Base-by-base conservation (phyloP, 1,284 basidiomycete genomes). In the Rhodotorula sp. region DNA sequence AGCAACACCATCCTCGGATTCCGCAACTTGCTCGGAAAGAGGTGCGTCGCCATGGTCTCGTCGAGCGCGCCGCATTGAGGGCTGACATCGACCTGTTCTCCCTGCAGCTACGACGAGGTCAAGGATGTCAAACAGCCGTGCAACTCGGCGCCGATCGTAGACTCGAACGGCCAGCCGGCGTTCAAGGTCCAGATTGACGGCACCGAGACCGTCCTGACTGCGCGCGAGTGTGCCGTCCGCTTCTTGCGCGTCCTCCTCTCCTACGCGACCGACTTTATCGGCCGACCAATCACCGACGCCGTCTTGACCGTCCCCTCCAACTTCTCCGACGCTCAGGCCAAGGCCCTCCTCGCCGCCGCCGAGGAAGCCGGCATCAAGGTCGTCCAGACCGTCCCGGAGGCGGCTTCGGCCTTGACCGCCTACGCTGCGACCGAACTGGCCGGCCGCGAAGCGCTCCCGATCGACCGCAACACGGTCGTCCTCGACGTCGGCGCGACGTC, bases 1-100 rank as follows among this genome's bases (percentile, higher is more conserved):
- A 85, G 89, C 80, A 99, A 99, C 82, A 96, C 95, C 49, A 95
- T 99, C 78, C 89, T 89, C 62, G 90, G 90, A 17, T 99, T 99
- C 85, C 86, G 95, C 61, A 94, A 97, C 81, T 84, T 98, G 17
- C 85, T 99, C 53, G 95, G 96, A 64, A 93, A 93, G 84, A 93
- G 88, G 89, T 93, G 68, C 46, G 85, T 82, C 24, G 12, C 33
- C 33, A 4, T 30, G 15, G 26, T 18, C 37, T 42, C 37, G 37
- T 42, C 37, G 37, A 42, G n/a, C n/a, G n/a, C n/a, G n/a, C n/a
- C n/a, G n/a, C n/a, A n/a, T n/a, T n/a, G n/a, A n/a, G n/a, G n/a
- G n/a, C n/a, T n/a, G n/a, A n/a, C n/a, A n/a, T n/a, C n/a, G n/a
- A n/a, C n/a, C n/a, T n/a, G n/a, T 62, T 45, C 10, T 57, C 14